Evolutionary conservation across 2,329 filamentous ascomycete genomes (phyloP).

Genomic region (Balansia obtecta): DNA sequence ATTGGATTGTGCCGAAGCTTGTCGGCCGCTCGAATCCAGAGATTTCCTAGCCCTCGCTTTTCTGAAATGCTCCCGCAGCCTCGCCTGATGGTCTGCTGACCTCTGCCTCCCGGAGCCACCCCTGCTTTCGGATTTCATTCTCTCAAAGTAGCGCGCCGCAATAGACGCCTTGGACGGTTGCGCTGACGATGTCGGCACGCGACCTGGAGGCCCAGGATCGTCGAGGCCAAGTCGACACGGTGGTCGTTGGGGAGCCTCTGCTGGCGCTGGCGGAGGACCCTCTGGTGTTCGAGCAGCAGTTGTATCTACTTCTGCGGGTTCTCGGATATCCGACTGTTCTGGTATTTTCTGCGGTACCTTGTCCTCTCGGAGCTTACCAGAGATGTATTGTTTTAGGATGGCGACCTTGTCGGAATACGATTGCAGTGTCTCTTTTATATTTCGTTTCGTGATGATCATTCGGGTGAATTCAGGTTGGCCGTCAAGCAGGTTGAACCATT

Average conservation of each 20-base stretch:
- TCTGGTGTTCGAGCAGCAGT: neutral
- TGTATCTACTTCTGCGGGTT: slow-evolving; percentile 4
- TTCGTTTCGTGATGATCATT: slow-evolving; percentile 23
- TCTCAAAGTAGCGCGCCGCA: slow-evolving; percentile 14
- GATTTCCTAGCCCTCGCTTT: slow-evolving; percentile 10
- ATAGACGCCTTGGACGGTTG: slow-evolving; percentile 8
- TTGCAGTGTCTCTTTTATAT: slow-evolving; percentile 21
- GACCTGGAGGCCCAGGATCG: slow-evolving; percentile 10
- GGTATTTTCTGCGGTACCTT: neutral
- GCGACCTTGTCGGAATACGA: slow-evolving; percentile 22
- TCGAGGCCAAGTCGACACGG: slow-evolving; percentile 9
- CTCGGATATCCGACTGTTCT: neutral
- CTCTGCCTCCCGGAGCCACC: slow-evolving; percentile 4
- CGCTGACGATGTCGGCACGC: slow-evolving; percentile 8
- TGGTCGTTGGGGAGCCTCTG: neutral
- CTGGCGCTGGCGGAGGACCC: neutral
- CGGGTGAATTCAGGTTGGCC: slow-evolving; percentile 17
- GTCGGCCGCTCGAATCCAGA: slow-evolving; percentile 6
- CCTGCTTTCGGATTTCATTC: slow-evolving; percentile 8
- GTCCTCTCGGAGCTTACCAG: neutral
- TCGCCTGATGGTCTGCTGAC: slow-evolving; percentile 13
- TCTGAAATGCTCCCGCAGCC: slow-evolving; percentile 16
- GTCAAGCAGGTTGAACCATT: slow-evolving; percentile 27
- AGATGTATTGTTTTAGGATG: slow-evolving; percentile 5
- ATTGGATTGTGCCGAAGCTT: neutral